Conservation (phyloP, 2,329 filamentous ascomycete genomes). For the Nothophaeocryptopus gaeumannii region DNA sequence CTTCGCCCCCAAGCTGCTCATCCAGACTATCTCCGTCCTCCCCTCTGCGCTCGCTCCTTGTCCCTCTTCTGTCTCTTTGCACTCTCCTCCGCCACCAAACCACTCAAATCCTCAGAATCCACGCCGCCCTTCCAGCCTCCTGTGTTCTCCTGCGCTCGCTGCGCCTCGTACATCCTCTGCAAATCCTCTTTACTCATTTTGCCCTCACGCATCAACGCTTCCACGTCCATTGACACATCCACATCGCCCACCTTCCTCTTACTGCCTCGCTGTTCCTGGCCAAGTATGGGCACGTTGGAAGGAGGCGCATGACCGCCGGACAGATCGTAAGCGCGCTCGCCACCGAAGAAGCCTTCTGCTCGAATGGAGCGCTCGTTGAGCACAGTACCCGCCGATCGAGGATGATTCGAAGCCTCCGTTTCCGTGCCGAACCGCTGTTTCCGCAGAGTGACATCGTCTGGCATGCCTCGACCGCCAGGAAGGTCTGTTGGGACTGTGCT, state of each 20-base stretch:
- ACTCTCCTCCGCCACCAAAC: constrained; percentile 94
- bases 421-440: constrained; percentile 83
- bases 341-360: constrained; percentile 91
- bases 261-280: constrained; percentile 72
- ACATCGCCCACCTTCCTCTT: constrained; percentile 92
- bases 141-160: constrained; percentile 57
- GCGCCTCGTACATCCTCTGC: constrained; percentile 72
- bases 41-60: constrained; percentile 59
- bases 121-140: constrained; percentile 60
- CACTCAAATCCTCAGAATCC: constrained; percentile 84
- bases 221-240: constrained; percentile 86
- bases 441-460: constrained; percentile 85
- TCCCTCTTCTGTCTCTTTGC: constrained; percentile 87
- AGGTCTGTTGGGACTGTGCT: constrained; percentile 81
- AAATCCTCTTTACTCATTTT: constrained; percentile 83
- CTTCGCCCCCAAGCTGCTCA: neutral
- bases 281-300: constrained; percentile 68
- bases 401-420: constrained; percentile 73
- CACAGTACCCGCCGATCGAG: constrained; percentile 81
- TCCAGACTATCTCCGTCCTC: constrained; percentile 46
- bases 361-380: constrained; percentile 83
- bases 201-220: constrained; percentile 70
- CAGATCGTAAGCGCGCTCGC: constrained; percentile 89
- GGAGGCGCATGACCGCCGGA: constrained; percentile 38
- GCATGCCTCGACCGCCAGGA: constrained; percentile 69